A percentile compares a stretch with the other conserved stretches of the same genome.
Evolutionary conservation across 2,329 filamentous ascomycete species (phyloP).

Genomic region (Exserohilum rostratum): DNA sequence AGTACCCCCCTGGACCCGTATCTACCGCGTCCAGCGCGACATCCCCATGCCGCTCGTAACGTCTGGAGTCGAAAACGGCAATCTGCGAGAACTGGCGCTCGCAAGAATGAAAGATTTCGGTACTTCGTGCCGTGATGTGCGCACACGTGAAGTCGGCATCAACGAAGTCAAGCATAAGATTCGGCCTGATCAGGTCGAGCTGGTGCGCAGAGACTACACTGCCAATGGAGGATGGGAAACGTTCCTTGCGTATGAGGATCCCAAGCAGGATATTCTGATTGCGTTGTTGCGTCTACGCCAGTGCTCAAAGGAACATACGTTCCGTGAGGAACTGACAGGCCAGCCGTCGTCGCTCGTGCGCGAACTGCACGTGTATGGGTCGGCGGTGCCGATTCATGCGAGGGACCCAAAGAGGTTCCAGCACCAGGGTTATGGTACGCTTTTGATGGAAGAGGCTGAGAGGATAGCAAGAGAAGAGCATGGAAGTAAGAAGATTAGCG

Average conservation of each 20-base stretch:
- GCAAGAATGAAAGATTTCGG: constrained; percentile 99
- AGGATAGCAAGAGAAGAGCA: constrained; percentile 94
- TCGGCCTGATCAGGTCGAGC: constrained; percentile 91
- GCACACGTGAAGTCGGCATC: constrained; percentile 94
- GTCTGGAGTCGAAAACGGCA: constrained; percentile 96
- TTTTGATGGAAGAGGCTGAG: constrained; percentile 98
- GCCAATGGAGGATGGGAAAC: constrained; percentile 99
- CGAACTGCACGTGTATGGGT: constrained; percentile 95
- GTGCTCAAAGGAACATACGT: constrained; percentile 90
- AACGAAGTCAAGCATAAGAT: constrained; percentile 99
- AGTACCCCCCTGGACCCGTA: constrained; percentile 95
- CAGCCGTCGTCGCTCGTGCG: constrained; percentile 92
- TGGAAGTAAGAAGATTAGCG: constrained; percentile 89
- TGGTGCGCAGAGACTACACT: constrained; percentile 89
- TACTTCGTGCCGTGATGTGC: constrained; percentile 93
- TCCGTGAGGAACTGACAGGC: constrained; percentile 80
- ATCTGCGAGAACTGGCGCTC: constrained; percentile 88
- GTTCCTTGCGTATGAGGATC: constrained; percentile 96
- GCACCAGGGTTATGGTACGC: constrained; percentile 94
- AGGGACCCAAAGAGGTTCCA: constrained; percentile 96
- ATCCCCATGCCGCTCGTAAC: constrained; percentile 99
- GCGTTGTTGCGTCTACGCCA: constrained; percentile 86
- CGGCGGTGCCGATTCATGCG: constrained; percentile 95
- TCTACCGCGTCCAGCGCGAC: constrained; percentile 97
- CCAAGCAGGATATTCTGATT: constrained; percentile 97